A percentile compares a stretch with the other conserved stretches of the same genome.
Evolutionary conservation across 306 rosid genomes (phyloP).

Genomic region (Rosa chinensis): DNA sequence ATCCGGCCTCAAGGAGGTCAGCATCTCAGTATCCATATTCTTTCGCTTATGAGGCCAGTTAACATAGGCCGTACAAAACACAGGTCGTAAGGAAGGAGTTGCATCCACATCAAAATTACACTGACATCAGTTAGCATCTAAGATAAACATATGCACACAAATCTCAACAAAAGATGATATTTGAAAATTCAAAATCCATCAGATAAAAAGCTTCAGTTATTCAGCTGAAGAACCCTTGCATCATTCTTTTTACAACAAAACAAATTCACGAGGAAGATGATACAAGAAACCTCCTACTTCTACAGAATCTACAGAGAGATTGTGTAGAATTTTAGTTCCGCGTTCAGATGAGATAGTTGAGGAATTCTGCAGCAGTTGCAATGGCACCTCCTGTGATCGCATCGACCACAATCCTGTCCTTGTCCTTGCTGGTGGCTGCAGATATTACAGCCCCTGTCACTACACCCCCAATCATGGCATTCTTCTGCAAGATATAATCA

Average conservation of each 20-base stretch:
- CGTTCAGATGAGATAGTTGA: slow-evolving; percentile 72
- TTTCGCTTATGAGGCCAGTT: not conserved
- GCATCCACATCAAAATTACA: not conserved
- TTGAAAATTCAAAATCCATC: slow-evolving; percentile 6
- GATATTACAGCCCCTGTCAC: slow-evolving; percentile 81
- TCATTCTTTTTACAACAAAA: slow-evolving; percentile 17
- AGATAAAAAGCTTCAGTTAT: slow-evolving; percentile 12
- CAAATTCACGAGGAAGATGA: not conserved
- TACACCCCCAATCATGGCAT: slow-evolving; percentile 91
- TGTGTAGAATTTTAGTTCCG: not conserved
- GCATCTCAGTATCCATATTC: not conserved
- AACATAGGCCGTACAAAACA: not conserved
- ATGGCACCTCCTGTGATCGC: slow-evolving; percentile 90
- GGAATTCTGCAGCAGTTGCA: slow-evolving; percentile 86
- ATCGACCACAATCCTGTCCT: slow-evolving; percentile 55
- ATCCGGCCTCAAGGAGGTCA: not conserved
- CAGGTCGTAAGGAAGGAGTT: not conserved
- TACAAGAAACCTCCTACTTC: slow-evolving; percentile 16
- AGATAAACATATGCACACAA: not conserved
- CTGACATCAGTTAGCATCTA: not conserved
- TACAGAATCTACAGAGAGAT: slow-evolving; percentile 2
- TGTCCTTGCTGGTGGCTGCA: slow-evolving; percentile 37
- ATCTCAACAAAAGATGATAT: not conserved
- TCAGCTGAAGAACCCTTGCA: not conserved
- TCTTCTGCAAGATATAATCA: slow-evolving; percentile 57